phyloP scores from a whole-genome alignment of 225 moss, liverwort and hornwort genomes.

The Polytrichum commune region DNA sequence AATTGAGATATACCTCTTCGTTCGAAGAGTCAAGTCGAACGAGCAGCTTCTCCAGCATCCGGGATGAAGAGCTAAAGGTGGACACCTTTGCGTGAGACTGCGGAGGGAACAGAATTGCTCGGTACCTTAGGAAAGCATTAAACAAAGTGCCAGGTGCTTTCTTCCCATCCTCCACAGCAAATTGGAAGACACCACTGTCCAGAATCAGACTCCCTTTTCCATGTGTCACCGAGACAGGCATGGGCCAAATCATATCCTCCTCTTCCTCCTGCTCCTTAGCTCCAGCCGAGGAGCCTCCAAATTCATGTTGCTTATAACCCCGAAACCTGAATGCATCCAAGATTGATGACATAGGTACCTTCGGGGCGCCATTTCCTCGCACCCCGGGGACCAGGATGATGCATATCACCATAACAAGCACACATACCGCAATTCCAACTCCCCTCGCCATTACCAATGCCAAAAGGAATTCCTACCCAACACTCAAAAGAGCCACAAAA shows the following conservation, averaged over 20 bases:
- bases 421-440: not conserved
- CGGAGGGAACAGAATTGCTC: constrained; percentile 32
- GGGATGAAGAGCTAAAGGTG: not conserved
- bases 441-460: constrained; percentile 5
- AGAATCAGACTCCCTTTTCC: constrained; percentile 30
- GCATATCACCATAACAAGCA: not conserved
- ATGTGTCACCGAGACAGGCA: constrained; percentile 36
- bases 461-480: too few relatives aligned
- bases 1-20: constrained; percentile 32
- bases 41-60: constrained; percentile 28
- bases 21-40: constrained; percentile 23
- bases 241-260: constrained; percentile 49
- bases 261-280: not conserved
- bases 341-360: constrained; percentile 17
- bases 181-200: constrained; percentile 10
- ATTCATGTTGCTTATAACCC: not conserved
- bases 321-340: constrained; percentile 22
- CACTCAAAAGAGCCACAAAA: too few relatives aligned
- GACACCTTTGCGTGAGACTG: constrained; percentile 10
- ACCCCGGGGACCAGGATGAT: not conserved
- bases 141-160: constrained; percentile 19
- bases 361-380: constrained; percentile 26
- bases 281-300: not conserved
- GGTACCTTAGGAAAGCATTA: constrained; percentile 29
- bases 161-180: not conserved